Evolutionary conservation across 768 basidiomycete species (phyloP).

Genomic region (Suillus hirtellus): DNA sequence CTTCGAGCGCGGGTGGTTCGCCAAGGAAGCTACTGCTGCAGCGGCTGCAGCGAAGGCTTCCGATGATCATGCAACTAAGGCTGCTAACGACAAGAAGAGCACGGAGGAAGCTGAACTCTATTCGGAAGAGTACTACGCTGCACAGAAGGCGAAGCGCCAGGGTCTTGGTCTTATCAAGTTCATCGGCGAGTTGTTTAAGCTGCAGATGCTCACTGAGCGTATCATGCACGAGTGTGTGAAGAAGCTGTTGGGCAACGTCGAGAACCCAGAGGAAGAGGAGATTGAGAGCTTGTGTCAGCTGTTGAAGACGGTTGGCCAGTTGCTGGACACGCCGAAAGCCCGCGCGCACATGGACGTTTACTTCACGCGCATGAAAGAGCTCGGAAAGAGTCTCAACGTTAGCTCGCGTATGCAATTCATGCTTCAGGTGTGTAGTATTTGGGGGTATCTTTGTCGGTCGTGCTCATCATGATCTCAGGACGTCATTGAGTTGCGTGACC

Average conservation of each 20-base stretch:
- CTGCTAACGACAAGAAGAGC: constrained; percentile 58
- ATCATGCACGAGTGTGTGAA: constrained; percentile 99
- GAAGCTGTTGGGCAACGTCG: constrained; percentile 90
- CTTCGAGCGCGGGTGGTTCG: constrained; percentile 94
- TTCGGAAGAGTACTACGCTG: constrained; percentile 94
- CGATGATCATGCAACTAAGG: constrained; percentile 79
- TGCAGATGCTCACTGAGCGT: constrained; percentile 95
- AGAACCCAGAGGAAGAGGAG: constrained; percentile 97
- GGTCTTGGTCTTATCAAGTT: constrained; percentile 97
- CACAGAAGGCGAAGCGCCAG: constrained; percentile 95
- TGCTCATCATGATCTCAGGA: constrained; percentile 55
- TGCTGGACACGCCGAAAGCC: constrained; percentile 83
- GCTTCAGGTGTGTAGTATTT: constrained; percentile 71
- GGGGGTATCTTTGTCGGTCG: constrained; percentile 4
- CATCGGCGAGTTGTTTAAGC: constrained; percentile 97
- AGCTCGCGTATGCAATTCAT: constrained; percentile 91
- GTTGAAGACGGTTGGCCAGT: constrained; percentile 81
- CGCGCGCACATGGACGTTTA: constrained; percentile 89
- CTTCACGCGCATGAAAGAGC: constrained; percentile 86
- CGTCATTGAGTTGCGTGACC: constrained; percentile 82
- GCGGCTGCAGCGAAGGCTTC: constrained; percentile 79
- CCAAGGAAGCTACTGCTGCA: constrained; percentile 59
- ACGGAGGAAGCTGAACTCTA: constrained; percentile 70
- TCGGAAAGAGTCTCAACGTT: constrained; percentile 76
- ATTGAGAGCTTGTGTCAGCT: constrained; percentile 96